Conservation (phyloP, 2,329 filamentous ascomycete genomes). For the Fusarium sp. region DNA sequence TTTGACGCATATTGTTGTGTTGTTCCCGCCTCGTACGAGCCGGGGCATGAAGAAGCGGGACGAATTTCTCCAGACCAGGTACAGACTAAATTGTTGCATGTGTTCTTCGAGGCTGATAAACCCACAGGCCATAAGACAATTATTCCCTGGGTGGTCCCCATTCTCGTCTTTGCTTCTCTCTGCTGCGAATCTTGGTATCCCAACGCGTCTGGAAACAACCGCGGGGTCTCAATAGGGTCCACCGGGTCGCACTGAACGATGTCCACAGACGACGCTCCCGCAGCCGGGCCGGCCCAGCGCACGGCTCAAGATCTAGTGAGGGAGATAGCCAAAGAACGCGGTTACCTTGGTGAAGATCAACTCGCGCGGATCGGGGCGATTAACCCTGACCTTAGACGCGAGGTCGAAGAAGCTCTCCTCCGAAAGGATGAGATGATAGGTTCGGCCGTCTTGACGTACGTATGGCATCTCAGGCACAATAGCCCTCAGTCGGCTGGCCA, state of each 20-base stretch:
- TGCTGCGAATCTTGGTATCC: background rate
- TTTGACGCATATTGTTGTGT: slow-evolving; percentile 6
- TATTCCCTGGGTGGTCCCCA: background rate
- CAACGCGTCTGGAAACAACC: background rate
- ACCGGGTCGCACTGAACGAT: slow-evolving; percentile 9
- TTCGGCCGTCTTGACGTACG: slow-evolving; percentile 44
- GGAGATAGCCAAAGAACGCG: slow-evolving; percentile 43
- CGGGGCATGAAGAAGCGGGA: background rate
- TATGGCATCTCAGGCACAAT: background rate
- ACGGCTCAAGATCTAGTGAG: slow-evolving; percentile 37
- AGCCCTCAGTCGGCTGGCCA: background rate
- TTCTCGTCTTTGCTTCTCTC: slow-evolving; percentile 11
- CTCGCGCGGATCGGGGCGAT: slow-evolving; percentile 37
- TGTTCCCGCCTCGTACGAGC: slow-evolving; percentile 27
- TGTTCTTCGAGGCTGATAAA: background rate
- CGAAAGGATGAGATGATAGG: slow-evolving; percentile 46
- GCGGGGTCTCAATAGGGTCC: slow-evolving; percentile 13
- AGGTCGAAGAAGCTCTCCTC: slow-evolving; percentile 44
- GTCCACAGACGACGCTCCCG: background rate
- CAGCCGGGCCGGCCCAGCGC: slow-evolving; percentile 4
- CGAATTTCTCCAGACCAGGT: background rate
- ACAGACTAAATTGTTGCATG: background rate
- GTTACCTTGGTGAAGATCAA: slow-evolving; percentile 42
- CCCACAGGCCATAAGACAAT: background rate
- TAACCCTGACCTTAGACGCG: slow-evolving; percentile 33